phyloP scores from a whole-genome alignment of 1,139 yeast species.

The Sugiyamaella novakii region DNA sequence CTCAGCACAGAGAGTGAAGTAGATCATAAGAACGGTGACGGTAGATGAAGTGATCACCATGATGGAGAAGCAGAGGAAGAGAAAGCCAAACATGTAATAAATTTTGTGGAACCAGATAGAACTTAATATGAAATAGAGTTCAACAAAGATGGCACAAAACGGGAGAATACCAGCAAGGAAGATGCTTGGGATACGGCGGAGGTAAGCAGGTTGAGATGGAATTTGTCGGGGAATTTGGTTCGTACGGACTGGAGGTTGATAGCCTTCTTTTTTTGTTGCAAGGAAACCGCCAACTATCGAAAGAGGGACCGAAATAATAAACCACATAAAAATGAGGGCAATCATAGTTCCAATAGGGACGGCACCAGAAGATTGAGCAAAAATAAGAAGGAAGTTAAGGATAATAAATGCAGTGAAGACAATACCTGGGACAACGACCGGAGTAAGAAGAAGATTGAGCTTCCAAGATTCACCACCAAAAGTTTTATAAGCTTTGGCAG shows the following conservation, averaged over 20 bases:
- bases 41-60: slow-evolving; percentile 82
- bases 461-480: slow-evolving; percentile 95
- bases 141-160: slow-evolving; percentile 92
- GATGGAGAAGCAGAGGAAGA: slow-evolving; percentile 81
- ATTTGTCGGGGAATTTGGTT: slow-evolving; percentile 93
- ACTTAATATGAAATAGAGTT: slow-evolving; percentile 82
- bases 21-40: slow-evolving; percentile 77
- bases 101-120: slow-evolving; percentile 94
- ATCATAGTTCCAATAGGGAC: slow-evolving; percentile 90
- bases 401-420: slow-evolving; percentile 65
- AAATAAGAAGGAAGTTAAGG: slow-evolving; percentile 79
- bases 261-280: slow-evolving; percentile 65
- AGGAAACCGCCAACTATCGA: slow-evolving; percentile 77
- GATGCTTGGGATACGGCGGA: slow-evolving; percentile 66
- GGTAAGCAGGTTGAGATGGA: slow-evolving; percentile 86
- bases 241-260: slow-evolving; percentile 77
- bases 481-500: slow-evolving; percentile 80
- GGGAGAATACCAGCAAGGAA: slow-evolving; percentile 89
- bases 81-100: slow-evolving; percentile 96
- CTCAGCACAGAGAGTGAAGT: slow-evolving; percentile 84
- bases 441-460: slow-evolving; percentile 78
- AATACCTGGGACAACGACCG: slow-evolving; percentile 78
- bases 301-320: slow-evolving; percentile 78
- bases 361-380: slow-evolving; percentile 87
- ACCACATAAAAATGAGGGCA: slow-evolving; percentile 83